phyloP scores from a whole-genome alignment of 2,329 filamentous ascomycete species.

The Exophiala xenobiotica region DNA sequence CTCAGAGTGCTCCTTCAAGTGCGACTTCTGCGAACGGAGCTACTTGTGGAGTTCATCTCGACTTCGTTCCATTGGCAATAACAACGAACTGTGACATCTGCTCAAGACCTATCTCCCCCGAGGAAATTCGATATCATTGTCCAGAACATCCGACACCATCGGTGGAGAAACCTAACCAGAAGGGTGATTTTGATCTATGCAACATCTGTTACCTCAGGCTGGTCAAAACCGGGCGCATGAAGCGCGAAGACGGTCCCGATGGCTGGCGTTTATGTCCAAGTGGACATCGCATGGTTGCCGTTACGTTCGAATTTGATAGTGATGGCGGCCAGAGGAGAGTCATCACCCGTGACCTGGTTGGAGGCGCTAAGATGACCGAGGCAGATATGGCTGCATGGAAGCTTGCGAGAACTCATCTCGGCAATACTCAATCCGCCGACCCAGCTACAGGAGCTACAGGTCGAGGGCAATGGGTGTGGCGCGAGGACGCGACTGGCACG shows the following conservation, averaged over 20 bases:
- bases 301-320: conserved; percentile 67
- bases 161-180: conserved; percentile 58
- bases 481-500: conserved; percentile 23
- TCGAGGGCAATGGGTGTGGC: conserved; percentile 30
- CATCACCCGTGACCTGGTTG: conserved; percentile 71
- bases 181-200: conserved; percentile 86
- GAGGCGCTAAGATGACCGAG: conserved; percentile 68
- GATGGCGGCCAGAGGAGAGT: conserved; percentile 66
- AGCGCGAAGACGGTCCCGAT: conserved; percentile 69
- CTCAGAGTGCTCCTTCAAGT: conserved; percentile 24
- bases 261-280: conserved; percentile 82
- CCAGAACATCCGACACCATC: conserved; percentile 44
- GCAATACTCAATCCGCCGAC: conserved; percentile 7
- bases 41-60: conserved; percentile 7
- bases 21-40: conserved; percentile 20
- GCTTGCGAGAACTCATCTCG: conserved; percentile 14
- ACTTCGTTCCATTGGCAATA: conserved; percentile 69
- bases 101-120: conserved; percentile 67
- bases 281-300: conserved; percentile 80
- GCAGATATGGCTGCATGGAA: conserved; percentile 45
- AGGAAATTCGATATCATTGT: conserved; percentile 75
- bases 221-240: conserved; percentile 63
- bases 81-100: conserved; percentile 78
- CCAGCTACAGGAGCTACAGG: background rate
- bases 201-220: conserved; percentile 71